phyloP scores from a whole-genome alignment of 768 basidiomycete species.

The Lyophyllum decastes region DNA sequence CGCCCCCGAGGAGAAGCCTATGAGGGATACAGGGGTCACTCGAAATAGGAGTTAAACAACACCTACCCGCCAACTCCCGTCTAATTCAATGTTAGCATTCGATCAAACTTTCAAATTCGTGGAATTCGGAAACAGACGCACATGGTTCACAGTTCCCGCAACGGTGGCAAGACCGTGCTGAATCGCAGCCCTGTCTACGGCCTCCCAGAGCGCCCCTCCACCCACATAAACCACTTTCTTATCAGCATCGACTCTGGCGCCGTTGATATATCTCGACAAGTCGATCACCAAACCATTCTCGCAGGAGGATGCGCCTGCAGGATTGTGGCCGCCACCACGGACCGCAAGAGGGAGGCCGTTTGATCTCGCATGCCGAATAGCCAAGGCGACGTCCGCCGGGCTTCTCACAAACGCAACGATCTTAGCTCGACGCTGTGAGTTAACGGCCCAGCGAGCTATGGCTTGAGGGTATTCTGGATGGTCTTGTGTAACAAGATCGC shows the following conservation, averaged over 20 bases:
- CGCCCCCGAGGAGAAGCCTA: too few species aligned
- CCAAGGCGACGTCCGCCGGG: constrained; percentile 14
- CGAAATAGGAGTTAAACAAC: too few species aligned
- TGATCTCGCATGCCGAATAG: constrained; percentile 14
- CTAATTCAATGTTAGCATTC: too few species aligned
- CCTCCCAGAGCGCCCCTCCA: constrained; percentile 40
- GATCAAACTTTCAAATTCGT: too few species aligned
- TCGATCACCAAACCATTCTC: constrained; percentile 44
- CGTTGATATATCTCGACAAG: constrained; percentile 24
- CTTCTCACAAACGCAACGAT: constrained; percentile 20
- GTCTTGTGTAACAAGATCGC: constrained; percentile 13
- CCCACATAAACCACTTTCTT: constrained; percentile 33
- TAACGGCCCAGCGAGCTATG: constrained; percentile 21
- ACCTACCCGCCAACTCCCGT: too few species aligned
- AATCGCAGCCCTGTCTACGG: constrained; percentile 28
- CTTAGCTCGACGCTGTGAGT: constrained; percentile 18
- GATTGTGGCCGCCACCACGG: constrained; percentile 40
- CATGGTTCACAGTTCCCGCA: not conserved
- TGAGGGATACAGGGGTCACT: too few species aligned
- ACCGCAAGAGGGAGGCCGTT: constrained; percentile 30
- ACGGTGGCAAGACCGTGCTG: not conserved
- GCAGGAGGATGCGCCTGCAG: constrained; percentile 35
- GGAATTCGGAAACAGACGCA: constrained; percentile 15
- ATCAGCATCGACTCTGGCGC: constrained; percentile 31
- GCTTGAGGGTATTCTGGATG: constrained; percentile 15